phyloP scores from a whole-genome alignment of 2,329 filamentous ascomycete genomes.

The Microascus cirrosus region DNA sequence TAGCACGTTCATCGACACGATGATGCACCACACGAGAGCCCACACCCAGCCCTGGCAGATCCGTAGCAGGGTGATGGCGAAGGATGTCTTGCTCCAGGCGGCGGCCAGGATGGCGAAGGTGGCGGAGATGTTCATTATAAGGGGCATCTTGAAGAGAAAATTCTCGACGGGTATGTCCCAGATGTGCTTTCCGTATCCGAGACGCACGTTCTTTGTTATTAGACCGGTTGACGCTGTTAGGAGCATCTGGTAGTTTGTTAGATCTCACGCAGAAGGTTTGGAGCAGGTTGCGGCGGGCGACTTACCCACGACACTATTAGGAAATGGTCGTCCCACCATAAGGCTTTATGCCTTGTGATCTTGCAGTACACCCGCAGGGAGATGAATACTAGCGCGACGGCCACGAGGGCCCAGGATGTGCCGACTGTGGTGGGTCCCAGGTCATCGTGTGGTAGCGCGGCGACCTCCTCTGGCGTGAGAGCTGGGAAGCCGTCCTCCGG shows the following conservation, averaged over 20 bases:
- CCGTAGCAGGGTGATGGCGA: conserved; percentile 17
- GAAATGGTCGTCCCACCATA: conserved; percentile 25
- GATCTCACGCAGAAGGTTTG: no score
- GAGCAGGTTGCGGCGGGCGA: no score
- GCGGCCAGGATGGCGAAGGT: conserved; percentile 1
- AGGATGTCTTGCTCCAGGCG: conserved; percentile 17
- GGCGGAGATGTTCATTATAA: conserved; percentile 1
- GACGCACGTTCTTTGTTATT: conserved; percentile 2
- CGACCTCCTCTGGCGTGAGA: background rate
- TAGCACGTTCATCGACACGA: conserved; percentile 13
- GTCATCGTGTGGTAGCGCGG: conserved; percentile 3
- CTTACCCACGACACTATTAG: conserved; percentile 21
- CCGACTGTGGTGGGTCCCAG: conserved; percentile 1
- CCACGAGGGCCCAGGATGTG: conserved; percentile 7
- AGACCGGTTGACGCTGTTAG: conserved; percentile 2
- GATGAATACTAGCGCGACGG: conserved; percentile 9
- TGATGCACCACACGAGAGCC: conserved; percentile 14
- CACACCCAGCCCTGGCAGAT: conserved; percentile 12
- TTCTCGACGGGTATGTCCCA: conserved; percentile 6
- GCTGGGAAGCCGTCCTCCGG: background rate
- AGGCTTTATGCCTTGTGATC: conserved; percentile 17
- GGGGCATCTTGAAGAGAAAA: conserved; percentile 3
- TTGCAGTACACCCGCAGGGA: conserved; percentile 24
- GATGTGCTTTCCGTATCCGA: conserved; percentile 11
- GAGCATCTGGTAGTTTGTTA: conserved; percentile 1